Evolutionary conservation across 2,329 filamentous ascomycete species (phyloP), one percentile per base, ranked within the genome.

Genomic region (Tolypocladium endophyticum): DNA sequence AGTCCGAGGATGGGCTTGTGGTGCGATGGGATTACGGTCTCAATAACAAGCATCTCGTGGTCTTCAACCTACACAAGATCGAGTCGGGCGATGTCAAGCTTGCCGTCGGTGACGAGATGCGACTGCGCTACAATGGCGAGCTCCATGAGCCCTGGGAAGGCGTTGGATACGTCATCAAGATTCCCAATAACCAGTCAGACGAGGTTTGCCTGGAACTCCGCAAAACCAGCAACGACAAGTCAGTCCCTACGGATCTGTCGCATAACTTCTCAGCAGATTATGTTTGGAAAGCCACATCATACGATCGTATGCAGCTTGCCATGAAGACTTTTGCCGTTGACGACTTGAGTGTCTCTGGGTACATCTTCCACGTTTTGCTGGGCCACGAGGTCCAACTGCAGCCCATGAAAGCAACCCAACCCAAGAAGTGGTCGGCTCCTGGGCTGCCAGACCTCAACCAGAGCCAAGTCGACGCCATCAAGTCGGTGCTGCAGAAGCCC

Each of bases 321-420:
- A 97, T 99, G 93, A 97, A 97, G 81, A 97, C 91, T 0, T 99
- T 99, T 71, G 94, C 94, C 7, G 87, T 97, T 53, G 93, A 99
- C 67, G 94, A 99, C 74, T 90, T 96, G 88, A 97, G 92, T 70
- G 93, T 99, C 52, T 97, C 94, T 28, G 94, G 94, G 43, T 99
- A 97, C 76, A 96, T 99, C 64, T 99, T 97, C 78, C 94, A 99
- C 73, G 94, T 94, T 65, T 83, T 99, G 28, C 85, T 99, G 38
- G 94, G 94, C 58, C 92, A 97, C 69, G 93, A 97, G 71, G 94
- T 97, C 61, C 91, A 92, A 35, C 87, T 93, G 45, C 92, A 92
- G 57, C 92, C 93, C 7, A 94, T 97, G 87, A 97, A 97, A 80
- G 92, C 91, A 35, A 89, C 90, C 67, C 84, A 97, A 73, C 94